Evolutionary conservation across 805 yeast genomes (phyloP).

Genomic region (Sugiyamaella lignohabitans): DNA sequence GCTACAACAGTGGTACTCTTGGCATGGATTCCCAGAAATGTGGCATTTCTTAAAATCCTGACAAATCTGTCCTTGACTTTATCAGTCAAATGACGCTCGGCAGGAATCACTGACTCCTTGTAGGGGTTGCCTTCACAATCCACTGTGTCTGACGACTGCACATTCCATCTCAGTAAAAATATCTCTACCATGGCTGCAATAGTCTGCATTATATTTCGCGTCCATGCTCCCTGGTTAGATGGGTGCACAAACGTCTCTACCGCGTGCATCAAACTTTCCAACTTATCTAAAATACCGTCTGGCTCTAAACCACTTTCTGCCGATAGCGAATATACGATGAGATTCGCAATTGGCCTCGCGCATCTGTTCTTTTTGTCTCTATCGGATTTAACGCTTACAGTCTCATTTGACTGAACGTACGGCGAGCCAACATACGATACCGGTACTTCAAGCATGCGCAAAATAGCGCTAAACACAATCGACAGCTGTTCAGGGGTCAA

Average conservation of each 20-base stretch:
- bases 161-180: constrained; percentile 32
- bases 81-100: constrained; percentile 18
- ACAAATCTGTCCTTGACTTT: constrained; percentile 40
- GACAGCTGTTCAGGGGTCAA: constrained; percentile 57
- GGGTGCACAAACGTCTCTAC: constrained; percentile 84
- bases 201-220: constrained; percentile 58
- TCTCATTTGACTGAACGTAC: constrained; percentile 24
- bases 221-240: constrained; percentile 89
- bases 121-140: no score
- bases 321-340: constrained; percentile 55
- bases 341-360: constrained; percentile 38
- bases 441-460: constrained; percentile 40
- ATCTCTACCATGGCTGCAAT: constrained; percentile 47
- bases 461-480: constrained; percentile 45
- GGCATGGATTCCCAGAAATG: constrained; percentile 70
- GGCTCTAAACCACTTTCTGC: constrained; percentile 39
- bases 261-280: constrained; percentile 56
- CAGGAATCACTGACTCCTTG: constrained; percentile 28
- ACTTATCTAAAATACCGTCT: constrained; percentile 44
- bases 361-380: constrained; percentile 20
- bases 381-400: constrained; percentile 19
- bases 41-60: constrained; percentile 46
- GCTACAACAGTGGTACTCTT: constrained; percentile 53
- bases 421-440: constrained; percentile 42
- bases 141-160: constrained; percentile 29